Conservation (phyloP, 805 yeast genomes). For the Barnettozyma botsteinii region DNA sequence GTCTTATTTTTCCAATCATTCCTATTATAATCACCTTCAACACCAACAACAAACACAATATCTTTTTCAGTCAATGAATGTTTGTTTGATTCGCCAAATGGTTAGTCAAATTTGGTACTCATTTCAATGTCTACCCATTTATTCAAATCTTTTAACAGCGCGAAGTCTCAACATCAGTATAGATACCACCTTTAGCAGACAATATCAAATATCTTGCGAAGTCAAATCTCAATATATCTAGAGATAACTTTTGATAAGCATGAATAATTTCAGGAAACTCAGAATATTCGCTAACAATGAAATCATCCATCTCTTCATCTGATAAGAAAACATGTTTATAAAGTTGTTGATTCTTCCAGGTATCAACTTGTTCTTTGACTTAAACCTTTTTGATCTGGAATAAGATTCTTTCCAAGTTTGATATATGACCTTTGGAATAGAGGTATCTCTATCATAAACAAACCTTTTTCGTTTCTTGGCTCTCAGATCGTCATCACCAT, state of each 20-base stretch:
- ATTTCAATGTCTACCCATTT: conserved; percentile 47
- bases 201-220: conserved; percentile 49
- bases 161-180: conserved; percentile 54
- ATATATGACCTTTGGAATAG: conserved; percentile 42
- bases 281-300: conserved; percentile 32
- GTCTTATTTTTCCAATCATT: conserved; percentile 49
- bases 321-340: conserved; percentile 23
- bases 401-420: conserved; percentile 40
- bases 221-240: conserved; percentile 48
- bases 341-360: conserved; percentile 18
- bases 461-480: conserved; percentile 10
- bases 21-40: conserved; percentile 48
- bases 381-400: conserved; percentile 26
- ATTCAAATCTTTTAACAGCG: conserved; percentile 38
- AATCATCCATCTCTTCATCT: conserved; percentile 37
- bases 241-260: conserved; percentile 45
- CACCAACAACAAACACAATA: conserved; percentile 49
- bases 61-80: conserved; percentile 30
- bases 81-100: neutral
- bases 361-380: conserved; percentile 11
- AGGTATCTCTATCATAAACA: conserved; percentile 12
- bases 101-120: neutral
- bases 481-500: conserved; percentile 17
- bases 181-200: conserved; percentile 52
- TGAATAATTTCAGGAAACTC: conserved; percentile 45